Evolutionary conservation across 1,284 basidiomycete species (phyloP).

Genomic region (Prillingera fragicola): DNA sequence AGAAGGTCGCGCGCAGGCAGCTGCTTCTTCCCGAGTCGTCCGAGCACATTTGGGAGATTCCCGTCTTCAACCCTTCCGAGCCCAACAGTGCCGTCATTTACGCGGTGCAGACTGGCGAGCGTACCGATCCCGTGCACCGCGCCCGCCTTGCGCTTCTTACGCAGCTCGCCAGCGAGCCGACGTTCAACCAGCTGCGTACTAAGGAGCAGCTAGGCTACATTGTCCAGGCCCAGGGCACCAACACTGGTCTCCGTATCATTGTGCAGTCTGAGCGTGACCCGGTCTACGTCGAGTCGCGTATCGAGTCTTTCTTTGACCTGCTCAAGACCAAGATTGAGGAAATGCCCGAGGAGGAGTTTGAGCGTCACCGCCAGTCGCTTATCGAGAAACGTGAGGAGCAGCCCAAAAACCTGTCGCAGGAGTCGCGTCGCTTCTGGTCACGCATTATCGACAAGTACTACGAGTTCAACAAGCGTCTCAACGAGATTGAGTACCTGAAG

Average conservation of each 20-base stretch:
- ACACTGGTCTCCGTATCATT: conserved; percentile 75
- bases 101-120: conserved; percentile 60
- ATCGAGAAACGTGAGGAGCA: conserved; percentile 66
- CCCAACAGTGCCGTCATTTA: conserved; percentile 79
- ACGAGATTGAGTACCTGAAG: conserved; percentile 62
- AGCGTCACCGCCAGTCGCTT: conserved; percentile 59
- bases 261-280: conserved; percentile 86
- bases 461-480: conserved; percentile 65
- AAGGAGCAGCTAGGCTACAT: conserved; percentile 96
- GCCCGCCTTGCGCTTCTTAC: conserved; percentile 49
- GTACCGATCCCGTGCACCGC: conserved; percentile 53
- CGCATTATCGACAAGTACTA: conserved; percentile 70
- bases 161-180: conserved; percentile 79
- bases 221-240: conserved; percentile 57
- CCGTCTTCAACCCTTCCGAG: conserved; percentile 80
- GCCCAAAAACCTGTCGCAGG: conserved; percentile 64
- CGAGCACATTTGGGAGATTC: conserved; percentile 64
- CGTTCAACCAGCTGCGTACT: conserved; percentile 91
- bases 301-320: conserved; percentile 76
- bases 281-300: conserved; percentile 77
- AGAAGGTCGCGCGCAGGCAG: conserved; percentile 58
- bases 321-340: conserved; percentile 59
- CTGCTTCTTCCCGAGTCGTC: conserved; percentile 64
- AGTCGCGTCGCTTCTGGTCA: conserved; percentile 60
- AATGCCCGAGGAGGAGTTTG: conserved; percentile 61